Evolutionary conservation across 805 yeast species (phyloP).

Genomic region (Phaffomyces antillensis): DNA sequence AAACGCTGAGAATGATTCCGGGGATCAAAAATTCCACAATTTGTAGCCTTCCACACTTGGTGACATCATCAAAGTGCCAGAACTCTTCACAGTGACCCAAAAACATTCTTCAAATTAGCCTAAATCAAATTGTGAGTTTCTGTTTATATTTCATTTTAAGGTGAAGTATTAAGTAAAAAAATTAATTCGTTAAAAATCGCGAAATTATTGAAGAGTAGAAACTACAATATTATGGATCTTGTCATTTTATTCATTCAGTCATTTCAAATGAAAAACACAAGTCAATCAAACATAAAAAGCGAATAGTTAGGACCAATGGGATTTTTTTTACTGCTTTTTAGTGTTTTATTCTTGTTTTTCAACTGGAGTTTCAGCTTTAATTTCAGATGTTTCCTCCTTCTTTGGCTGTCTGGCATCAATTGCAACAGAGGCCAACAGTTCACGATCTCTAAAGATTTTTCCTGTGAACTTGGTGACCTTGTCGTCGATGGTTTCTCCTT

Average conservation of each 20-base stretch:
- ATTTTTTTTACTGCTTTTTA: too few species aligned
- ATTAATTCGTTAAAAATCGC: too few species aligned
- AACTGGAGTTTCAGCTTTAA: background rate
- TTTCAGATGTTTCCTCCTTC: constrained; percentile 20
- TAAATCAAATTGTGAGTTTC: background rate
- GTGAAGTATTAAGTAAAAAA: too few species aligned
- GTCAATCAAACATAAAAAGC: too few species aligned
- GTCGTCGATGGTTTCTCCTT: constrained; percentile 41
- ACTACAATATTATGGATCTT: too few species aligned
- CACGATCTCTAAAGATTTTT: constrained; percentile 55
- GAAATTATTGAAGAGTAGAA: too few species aligned
- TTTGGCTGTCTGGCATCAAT: constrained; percentile 42
- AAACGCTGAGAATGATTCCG: constrained; percentile 23
- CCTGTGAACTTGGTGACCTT: constrained; percentile 70
- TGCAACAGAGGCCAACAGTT: constrained; percentile 64
- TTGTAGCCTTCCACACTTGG: constrained; percentile 40
- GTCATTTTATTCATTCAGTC: too few species aligned
- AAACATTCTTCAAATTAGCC: background rate
- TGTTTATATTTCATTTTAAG: background rate
- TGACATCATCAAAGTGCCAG: constrained; percentile 61
- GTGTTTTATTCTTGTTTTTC: background rate
- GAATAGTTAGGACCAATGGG: too few species aligned
- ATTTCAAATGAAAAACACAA: too few species aligned
- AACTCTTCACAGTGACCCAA: constrained; percentile 7
- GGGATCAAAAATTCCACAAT: constrained; percentile 34